Conservation (phyloP, 1,284 basidiomycete species). For the Phylloporus sp. region DNA sequence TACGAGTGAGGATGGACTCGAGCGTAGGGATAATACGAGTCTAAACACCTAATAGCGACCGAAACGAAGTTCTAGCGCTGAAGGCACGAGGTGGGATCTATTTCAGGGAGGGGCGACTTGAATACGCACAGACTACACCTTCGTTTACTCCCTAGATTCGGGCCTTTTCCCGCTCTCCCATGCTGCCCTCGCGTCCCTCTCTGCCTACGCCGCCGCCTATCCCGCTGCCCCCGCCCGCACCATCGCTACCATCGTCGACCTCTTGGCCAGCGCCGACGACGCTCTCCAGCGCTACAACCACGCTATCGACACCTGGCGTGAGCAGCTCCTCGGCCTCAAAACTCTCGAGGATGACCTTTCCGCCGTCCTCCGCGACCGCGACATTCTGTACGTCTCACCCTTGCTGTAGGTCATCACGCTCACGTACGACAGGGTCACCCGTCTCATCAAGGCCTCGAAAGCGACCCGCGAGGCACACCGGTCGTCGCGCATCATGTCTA, state of each 20-base stretch:
- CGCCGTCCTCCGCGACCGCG: conserved; percentile 73
- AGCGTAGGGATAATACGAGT: too few relatives aligned
- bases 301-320: conserved; percentile 71
- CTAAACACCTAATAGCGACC: too few relatives aligned
- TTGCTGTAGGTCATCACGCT: not conserved
- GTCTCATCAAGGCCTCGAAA: conserved; percentile 79
- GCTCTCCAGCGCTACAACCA: conserved; percentile 67
- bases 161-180: conserved; percentile 65
- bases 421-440: conserved; percentile 61
- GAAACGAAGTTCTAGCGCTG: too few relatives aligned
- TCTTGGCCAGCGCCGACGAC: conserved; percentile 69
- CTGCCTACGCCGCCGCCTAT: conserved; percentile 76
- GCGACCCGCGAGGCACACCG: conserved; percentile 52
- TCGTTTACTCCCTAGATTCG: conserved; percentile 7
- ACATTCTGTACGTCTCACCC: conserved; percentile 70
- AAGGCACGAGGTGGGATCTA: too few relatives aligned
- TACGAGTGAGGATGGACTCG: too few relatives aligned
- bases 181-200: conserved; percentile 69
- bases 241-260: conserved; percentile 65
- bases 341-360: conserved; percentile 74
- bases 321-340: conserved; percentile 54
- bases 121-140: too few relatives aligned
- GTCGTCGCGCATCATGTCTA: conserved; percentile 34
- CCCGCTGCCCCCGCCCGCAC: conserved; percentile 60
- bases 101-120: too few relatives aligned